Conservation (phyloP, 345 rosid genomes). For the Eucalyptus polyanthemos region DNA sequence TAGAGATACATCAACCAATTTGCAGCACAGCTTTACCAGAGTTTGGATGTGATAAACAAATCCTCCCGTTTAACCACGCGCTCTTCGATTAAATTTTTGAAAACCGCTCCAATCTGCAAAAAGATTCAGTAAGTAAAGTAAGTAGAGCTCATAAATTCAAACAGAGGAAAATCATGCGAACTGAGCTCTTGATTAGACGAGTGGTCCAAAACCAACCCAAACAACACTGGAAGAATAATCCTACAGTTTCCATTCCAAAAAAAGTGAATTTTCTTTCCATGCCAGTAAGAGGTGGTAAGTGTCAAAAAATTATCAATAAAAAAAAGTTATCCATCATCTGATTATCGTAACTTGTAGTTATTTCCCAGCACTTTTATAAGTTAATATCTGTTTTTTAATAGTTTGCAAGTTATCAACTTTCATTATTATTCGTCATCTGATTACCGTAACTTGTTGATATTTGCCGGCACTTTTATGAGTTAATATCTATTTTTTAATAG, state of each 20-base stretch:
- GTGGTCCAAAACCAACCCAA: background rate
- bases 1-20: background rate
- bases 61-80: conserved; percentile 74
- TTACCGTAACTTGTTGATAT: background rate
- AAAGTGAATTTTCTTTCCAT: background rate
- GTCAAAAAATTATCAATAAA: background rate
- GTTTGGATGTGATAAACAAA: conserved; percentile 65
- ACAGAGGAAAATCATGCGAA: background rate
- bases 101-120: conserved; percentile 50
- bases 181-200: background rate
- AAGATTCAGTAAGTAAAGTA: background rate
- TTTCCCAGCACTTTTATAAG: background rate
- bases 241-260: background rate
- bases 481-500: background rate
- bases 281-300: background rate
- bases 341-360: background rate
- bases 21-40: conserved; percentile 30
- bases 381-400: background rate
- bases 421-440: background rate
- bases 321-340: background rate
- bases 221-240: background rate
- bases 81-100: conserved; percentile 55
- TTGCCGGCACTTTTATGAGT: background rate
- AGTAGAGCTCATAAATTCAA: background rate
- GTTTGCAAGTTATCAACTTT: background rate